Conservation (phyloP, 1,284 basidiomycete genomes). For the Boletellus deceptivus region DNA sequence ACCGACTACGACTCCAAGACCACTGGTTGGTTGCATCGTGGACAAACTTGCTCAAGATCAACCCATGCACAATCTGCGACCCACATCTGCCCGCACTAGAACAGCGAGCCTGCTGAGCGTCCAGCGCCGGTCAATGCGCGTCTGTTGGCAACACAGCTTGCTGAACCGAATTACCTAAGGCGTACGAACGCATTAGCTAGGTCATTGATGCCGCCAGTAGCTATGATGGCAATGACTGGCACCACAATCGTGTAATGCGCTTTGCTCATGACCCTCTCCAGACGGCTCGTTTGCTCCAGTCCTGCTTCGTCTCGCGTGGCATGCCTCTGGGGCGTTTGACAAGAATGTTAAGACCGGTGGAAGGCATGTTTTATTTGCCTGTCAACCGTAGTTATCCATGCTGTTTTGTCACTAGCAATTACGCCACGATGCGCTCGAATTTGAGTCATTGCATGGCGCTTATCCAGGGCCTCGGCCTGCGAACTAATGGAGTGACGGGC, state of each 20-base stretch:
- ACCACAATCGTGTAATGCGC: constrained; percentile 1
- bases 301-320: constrained; percentile 93
- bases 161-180: constrained; percentile 41
- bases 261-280: constrained; percentile 32
- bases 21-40: too few species aligned
- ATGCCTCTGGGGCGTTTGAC: constrained; percentile 88
- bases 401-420: constrained; percentile 58
- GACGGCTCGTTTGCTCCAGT: constrained; percentile 93
- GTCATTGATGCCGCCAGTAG: constrained; percentile 67
- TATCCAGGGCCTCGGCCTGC: constrained; percentile 87
- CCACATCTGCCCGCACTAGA: too few species aligned
- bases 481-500: constrained; percentile 86
- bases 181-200: constrained; percentile 85
- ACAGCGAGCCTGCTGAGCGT: too few species aligned
- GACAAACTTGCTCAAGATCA: too few species aligned
- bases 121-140: background rate
- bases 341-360: constrained; percentile 86
- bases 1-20: too few species aligned
- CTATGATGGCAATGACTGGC: constrained; percentile 69
- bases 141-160: background rate
- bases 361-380: constrained; percentile 47
- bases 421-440: constrained; percentile 92
- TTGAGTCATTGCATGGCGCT: constrained; percentile 82
- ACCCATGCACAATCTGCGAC: too few species aligned
- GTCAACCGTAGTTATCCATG: constrained; percentile 2